phyloP scores from a whole-genome alignment of 495 filamentous ascomycete genomes.

The Podospora tetraspora region DNA sequence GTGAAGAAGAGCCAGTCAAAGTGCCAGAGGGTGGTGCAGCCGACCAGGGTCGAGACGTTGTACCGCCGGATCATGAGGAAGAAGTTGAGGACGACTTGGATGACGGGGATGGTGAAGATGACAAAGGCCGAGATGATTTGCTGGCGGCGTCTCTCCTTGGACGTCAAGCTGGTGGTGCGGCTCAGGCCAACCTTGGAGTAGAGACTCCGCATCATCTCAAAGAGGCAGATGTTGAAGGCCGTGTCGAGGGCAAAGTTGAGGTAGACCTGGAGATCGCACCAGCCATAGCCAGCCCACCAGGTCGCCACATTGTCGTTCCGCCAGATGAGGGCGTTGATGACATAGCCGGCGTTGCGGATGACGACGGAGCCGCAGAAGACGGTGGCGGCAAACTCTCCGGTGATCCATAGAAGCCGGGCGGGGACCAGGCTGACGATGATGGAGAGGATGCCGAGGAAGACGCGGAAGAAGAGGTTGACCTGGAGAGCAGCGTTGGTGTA shows the following conservation, averaged over 20 bases:
- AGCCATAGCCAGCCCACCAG: constrained; percentile 69
- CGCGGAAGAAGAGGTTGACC: constrained; percentile 38
- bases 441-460: constrained; percentile 52
- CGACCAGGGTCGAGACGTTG: constrained; percentile 64
- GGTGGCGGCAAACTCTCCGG: constrained; percentile 57
- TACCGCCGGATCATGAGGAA: constrained; percentile 68
- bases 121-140: constrained; percentile 56
- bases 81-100: constrained; percentile 63
- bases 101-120: constrained; percentile 61
- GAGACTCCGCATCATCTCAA: constrained; percentile 70
- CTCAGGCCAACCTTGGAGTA: constrained; percentile 64
- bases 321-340: constrained; percentile 81
- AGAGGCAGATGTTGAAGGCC: constrained; percentile 57
- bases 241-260: constrained; percentile 50
- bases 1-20: constrained; percentile 66
- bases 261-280: constrained; percentile 81
- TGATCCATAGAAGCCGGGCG: constrained; percentile 50
- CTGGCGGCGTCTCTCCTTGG: constrained; percentile 48
- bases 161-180: constrained; percentile 46
- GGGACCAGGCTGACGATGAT: constrained; percentile 54
- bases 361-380: constrained; percentile 61
- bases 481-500: constrained; percentile 30
- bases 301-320: constrained; percentile 56
- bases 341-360: constrained; percentile 59
- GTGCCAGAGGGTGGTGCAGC: constrained; percentile 62